Conservation (phyloP, 2,329 filamentous ascomycete genomes). For the Emmonsia crescens region DNA sequence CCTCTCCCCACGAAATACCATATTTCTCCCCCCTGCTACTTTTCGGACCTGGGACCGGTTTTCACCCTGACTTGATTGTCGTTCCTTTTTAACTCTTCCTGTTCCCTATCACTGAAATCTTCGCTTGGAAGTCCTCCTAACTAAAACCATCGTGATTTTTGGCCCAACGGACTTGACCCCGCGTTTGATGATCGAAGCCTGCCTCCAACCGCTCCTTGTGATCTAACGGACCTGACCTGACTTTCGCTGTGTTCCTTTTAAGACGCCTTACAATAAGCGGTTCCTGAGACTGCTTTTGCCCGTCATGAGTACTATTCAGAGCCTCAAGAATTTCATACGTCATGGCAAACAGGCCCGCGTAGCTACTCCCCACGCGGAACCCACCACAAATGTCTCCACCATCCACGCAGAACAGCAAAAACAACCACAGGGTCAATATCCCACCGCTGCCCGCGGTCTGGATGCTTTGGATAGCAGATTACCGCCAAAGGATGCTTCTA, state of each 20-base stretch:
- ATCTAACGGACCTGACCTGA: not conserved
- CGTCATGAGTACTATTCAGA: slow-evolving; percentile 68
- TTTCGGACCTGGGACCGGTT: not conserved
- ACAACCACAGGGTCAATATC: slow-evolving; percentile 36
- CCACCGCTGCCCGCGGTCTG: slow-evolving; percentile 47
- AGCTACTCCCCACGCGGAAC: slow-evolving; percentile 49
- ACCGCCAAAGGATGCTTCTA: slow-evolving; percentile 45
- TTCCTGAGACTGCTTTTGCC: not conserved
- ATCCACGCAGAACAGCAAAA: slow-evolving; percentile 55
- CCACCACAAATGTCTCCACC: slow-evolving; percentile 52
- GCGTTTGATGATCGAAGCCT: not conserved
- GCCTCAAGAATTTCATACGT: slow-evolving; percentile 95
- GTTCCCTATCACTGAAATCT: not conserved
- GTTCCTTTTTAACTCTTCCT: not conserved
- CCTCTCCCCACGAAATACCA: not conserved
- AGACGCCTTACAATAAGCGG: not conserved
- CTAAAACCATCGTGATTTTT: not conserved
- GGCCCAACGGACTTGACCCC: not conserved
- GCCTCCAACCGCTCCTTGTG: not conserved
- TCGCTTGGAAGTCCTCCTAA: not conserved
- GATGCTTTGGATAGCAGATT: slow-evolving; percentile 51
- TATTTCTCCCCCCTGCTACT: not conserved
- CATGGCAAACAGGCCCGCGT: slow-evolving; percentile 90
- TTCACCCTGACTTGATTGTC: not conserved
- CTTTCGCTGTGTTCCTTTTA: not conserved